Percentiles rank a stretch among this genome's conserved stretches.
phyloP scores from a whole-genome alignment of 129 eudicot genomes.

The Escallonia rubra region DNA sequence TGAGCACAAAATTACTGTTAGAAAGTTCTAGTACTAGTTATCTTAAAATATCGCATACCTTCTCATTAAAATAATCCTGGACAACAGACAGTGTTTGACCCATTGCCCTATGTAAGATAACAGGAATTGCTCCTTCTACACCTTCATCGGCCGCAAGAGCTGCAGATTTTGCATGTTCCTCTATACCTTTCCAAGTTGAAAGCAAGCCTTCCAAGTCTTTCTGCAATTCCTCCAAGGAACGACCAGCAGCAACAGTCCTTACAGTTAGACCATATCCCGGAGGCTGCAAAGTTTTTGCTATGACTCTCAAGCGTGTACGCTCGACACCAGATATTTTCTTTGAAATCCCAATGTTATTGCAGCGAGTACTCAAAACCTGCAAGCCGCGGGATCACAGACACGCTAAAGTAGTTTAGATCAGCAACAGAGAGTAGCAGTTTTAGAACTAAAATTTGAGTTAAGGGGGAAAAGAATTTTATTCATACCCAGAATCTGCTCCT shows the following conservation, averaged over 20 bases:
- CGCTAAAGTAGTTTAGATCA: background rate
- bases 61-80: constrained; percentile 87
- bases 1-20: background rate
- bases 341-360: constrained; percentile 72
- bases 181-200: constrained; percentile 77
- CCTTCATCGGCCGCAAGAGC: constrained; percentile 99
- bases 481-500: constrained; percentile 96
- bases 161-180: constrained; percentile 90
- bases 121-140: constrained; percentile 89
- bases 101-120: constrained; percentile 89
- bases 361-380: constrained; percentile 65
- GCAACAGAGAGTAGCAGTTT: background rate
- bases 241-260: constrained; percentile 92
- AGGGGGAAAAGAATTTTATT: constrained; percentile 4
- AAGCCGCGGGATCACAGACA: constrained; percentile 3
- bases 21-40: background rate
- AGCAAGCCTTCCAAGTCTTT: constrained; percentile 92
- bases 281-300: constrained; percentile 88
- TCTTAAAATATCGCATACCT: constrained; percentile 34
- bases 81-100: constrained; percentile 89
- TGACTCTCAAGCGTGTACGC: constrained; percentile 69
- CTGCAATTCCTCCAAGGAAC: constrained; percentile 74
- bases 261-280: constrained; percentile 80
- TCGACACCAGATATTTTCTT: constrained; percentile 79
- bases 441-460: background rate